Evolutionary conservation across 805 yeast species (phyloP).

Genomic region (Monosporozyma servazzii): DNA sequence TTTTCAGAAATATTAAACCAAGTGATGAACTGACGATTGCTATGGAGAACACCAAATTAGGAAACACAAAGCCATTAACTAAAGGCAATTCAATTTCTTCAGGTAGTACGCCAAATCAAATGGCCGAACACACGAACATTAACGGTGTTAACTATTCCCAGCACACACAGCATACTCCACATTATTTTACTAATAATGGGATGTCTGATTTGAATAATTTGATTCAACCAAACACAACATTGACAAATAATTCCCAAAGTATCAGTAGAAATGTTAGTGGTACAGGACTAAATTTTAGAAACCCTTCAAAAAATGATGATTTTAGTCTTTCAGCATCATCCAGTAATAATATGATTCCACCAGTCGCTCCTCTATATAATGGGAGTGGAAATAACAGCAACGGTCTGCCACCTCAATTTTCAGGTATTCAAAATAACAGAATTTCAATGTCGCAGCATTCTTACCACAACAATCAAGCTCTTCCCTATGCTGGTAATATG

Average conservation of each 20-base stretch:
- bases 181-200: neutral
- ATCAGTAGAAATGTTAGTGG: slow-evolving; percentile 6
- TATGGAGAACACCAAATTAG: slow-evolving; percentile 48
- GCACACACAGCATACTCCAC: neutral
- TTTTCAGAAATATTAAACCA: slow-evolving; percentile 41
- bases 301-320: slow-evolving; percentile 6
- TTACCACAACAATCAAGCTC: slow-evolving; percentile 4
- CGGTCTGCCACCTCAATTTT: slow-evolving; percentile 4
- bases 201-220: slow-evolving; percentile 2
- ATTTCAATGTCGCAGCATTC: slow-evolving; percentile 3
- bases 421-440: slow-evolving; percentile 6
- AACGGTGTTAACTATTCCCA: slow-evolving; percentile 6
- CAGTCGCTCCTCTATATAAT: neutral
- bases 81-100: slow-evolving; percentile 7
- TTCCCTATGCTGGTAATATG: slow-evolving; percentile 3
- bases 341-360: neutral
- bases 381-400: neutral
- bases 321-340: neutral
- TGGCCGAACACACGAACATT: slow-evolving; percentile 3
- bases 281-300: slow-evolving; percentile 2
- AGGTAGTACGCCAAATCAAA: slow-evolving; percentile 5
- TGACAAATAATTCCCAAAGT: neutral
- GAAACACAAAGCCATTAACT: slow-evolving; percentile 34
- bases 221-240: neutral
- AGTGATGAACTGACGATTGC: slow-evolving; percentile 45